These are phyloP conservation scores for Davidsoniella virescens DNA, from an alignment of 2,329 filamentous ascomycete genomes.

Conservation along the genomic window DNA sequence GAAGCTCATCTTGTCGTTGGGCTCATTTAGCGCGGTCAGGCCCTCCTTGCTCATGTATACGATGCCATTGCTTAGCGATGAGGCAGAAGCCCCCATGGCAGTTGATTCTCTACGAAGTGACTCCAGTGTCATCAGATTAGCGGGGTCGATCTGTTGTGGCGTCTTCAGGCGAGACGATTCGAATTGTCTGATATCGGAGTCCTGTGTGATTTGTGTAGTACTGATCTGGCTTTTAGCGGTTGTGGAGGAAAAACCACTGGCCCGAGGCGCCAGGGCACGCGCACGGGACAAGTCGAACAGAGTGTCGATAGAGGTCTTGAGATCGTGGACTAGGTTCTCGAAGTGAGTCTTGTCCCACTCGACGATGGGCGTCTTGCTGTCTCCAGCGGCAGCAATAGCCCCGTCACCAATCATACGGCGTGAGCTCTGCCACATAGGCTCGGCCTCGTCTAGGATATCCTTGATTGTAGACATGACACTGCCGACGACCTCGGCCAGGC, in stretches of 20 bases:
- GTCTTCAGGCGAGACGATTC: conserved; percentile 45
- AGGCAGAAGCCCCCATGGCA: conserved; percentile 1
- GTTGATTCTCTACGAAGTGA: background rate
- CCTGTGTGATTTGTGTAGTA: conserved; percentile 20
- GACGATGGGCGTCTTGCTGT: conserved; percentile 39
- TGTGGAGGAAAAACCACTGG: background rate
- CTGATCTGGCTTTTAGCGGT: conserved; percentile 12
- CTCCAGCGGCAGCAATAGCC: conserved; percentile 23
- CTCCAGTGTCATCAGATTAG: conserved; percentile 31
- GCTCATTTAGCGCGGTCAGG: conserved; percentile 16
- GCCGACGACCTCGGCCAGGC: conserved; percentile 58
- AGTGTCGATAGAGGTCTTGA: conserved; percentile 64
- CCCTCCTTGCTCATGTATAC: conserved; percentile 30
- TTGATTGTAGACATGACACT: conserved; percentile 70
- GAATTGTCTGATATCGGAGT: conserved; percentile 34
- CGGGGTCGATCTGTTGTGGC: conserved; percentile 42
- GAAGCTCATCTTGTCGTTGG: background rate
- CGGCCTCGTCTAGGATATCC: conserved; percentile 60
- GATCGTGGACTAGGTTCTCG: conserved; percentile 55
- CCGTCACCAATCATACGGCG: conserved; percentile 16
- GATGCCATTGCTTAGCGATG: conserved; percentile 6
- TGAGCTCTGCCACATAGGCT: conserved; percentile 51
- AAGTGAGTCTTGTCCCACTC: conserved; percentile 58
- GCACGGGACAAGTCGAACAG: conserved; percentile 61
- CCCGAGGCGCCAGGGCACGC: conserved; percentile 29